Conservation (phyloP, 2,329 filamentous ascomycete genomes). For the Periconia macrospinosa region DNA sequence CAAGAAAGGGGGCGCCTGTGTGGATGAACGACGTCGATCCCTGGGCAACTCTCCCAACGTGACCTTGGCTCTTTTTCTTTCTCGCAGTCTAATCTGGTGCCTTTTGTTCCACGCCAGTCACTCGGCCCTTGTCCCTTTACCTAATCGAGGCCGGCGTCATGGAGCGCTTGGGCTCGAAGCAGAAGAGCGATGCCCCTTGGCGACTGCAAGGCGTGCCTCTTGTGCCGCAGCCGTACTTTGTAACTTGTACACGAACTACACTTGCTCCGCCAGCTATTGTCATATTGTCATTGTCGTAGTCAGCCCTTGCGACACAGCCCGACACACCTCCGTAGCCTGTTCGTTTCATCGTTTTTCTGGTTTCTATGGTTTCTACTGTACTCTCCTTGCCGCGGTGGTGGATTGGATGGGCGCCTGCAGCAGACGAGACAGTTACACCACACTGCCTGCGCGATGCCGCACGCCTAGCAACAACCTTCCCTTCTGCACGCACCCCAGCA, state of each 20-base stretch:
- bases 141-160: too few species aligned
- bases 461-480: neutral
- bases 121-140: too few species aligned
- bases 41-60: too few species aligned
- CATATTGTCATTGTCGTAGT: conserved; percentile 5
- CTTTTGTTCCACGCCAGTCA: too few species aligned
- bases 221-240: neutral
- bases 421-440: neutral
- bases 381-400: too few species aligned
- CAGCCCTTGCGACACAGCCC: conserved; percentile 30
- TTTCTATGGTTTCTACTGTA: conserved; percentile 15
- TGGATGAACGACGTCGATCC: neutral
- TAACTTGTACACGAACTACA: too few species aligned
- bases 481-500: conserved; percentile 33
- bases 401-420: conserved; percentile 1
- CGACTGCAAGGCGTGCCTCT: too few species aligned
- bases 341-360: conserved; percentile 28
- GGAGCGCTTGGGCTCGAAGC: too few species aligned
- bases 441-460: neutral
- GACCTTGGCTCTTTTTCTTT: too few species aligned
- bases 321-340: conserved; percentile 24
- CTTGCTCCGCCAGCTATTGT: neutral
- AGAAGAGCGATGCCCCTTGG: too few species aligned
- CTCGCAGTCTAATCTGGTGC: too few species aligned
- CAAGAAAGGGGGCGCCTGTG: neutral